Evolutionary conservation across 805 yeast species (phyloP).

Genomic region (Kuraishia capsulata): DNA sequence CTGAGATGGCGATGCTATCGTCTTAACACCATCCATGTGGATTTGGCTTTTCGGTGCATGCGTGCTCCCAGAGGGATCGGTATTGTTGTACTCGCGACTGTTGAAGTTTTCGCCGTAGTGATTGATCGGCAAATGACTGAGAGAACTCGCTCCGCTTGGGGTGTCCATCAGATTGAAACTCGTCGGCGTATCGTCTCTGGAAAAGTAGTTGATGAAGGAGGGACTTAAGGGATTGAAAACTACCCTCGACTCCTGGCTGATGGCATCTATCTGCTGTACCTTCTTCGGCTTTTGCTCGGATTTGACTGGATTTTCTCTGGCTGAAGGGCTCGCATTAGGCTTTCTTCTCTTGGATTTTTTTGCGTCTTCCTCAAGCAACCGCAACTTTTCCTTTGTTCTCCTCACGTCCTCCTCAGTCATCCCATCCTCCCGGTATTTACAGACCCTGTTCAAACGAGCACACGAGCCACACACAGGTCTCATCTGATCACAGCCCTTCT

Average conservation of each 20-base stretch:
- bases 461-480: conserved; percentile 46
- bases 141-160: no score
- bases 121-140: no score
- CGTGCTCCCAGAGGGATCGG: no score
- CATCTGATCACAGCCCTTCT: conserved; percentile 46
- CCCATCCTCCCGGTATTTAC: conserved; percentile 35
- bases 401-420: conserved; percentile 33
- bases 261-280: neutral
- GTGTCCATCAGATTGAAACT: neutral
- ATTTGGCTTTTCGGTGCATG: no score
- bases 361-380: conserved; percentile 26
- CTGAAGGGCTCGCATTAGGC: neutral
- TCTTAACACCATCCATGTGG: neutral
- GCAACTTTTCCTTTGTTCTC: conserved; percentile 26
- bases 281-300: neutral
- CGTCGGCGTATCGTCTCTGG: neutral
- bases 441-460: conserved; percentile 30
- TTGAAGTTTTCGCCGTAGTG: no score
- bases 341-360: conserved; percentile 31
- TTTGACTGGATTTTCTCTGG: neutral
- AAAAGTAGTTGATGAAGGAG: neutral
- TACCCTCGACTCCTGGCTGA: conserved; percentile 6
- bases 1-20: neutral
- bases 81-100: no score
- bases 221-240: conserved; percentile 20